Base-by-base conservation (phyloP, 2,329 filamentous ascomycete genomes). In the Trichoderma cornu-damae region DNA sequence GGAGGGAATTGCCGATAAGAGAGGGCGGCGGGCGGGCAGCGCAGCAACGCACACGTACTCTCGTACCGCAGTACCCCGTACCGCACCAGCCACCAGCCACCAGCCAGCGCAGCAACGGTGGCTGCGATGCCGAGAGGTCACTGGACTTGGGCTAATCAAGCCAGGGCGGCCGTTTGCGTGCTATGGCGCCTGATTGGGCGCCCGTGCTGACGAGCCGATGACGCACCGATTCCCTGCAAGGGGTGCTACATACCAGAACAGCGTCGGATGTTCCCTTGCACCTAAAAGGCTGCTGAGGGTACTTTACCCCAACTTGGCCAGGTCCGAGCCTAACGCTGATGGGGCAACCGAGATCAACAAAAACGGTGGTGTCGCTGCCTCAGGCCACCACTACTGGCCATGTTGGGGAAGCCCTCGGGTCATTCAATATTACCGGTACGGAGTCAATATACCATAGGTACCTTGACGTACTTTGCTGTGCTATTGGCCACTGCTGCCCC, bases 201-300 rank as follows among this genome's bases (percentile, higher is more conserved):
- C 46, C 56, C 30, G 57, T 40, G 47, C 53, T 57, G 53, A 57
- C 58, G 53, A 57, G 38, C 47, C 48, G 48, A 60, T 60, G 58
- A 57, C 53, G 58, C 53, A 57, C 40, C 12, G 52, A 38, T 34
- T 50, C 32, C 57, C 37, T 58, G 49, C 56, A 47, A 58, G 56
- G 56, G 56, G 43, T 42, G 40, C 49, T 35, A 54, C n/a, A n/a
- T n/a, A n/a, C 38, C 22, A 42, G 56, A n/a, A 24, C 43, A 20
- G 24, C 40, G 20, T 26, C 49, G 26, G 42, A 52, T 18, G 50
- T 58, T 20, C 48, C 42, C 49, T 51, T n/a, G 14, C 56, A 28
- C 48, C 48, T 14, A 40, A 37, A 51, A 34, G 37, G 20, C 28
- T 16, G 30, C 8, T 24, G 26, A 20, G 43, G 53, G 28, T 48